These are phyloP conservation scores for Backusella mclennaniae DNA, from an alignment of 192 early-diverging fungal species.

Conservation along the genomic window DNA sequence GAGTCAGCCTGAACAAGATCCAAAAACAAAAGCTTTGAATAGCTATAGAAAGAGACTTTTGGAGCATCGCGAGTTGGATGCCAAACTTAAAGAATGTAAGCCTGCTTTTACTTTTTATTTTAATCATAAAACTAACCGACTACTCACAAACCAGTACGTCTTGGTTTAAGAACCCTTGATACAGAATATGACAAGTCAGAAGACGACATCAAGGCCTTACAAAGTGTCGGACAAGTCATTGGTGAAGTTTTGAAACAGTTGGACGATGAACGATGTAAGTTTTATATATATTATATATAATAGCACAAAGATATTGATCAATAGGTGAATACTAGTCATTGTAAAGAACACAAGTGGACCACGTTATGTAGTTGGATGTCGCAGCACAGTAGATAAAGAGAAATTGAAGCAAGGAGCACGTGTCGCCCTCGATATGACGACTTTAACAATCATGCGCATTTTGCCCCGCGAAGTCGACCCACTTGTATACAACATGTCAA, in stretches of 20 bases:
- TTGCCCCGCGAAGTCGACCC: conserved; percentile 98
- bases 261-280: conserved; percentile 92
- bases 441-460: conserved; percentile 99
- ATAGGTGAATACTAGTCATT: conserved; percentile 61
- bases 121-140: neutral
- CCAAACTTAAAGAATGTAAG: conserved; percentile 92
- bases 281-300: too few relatives aligned
- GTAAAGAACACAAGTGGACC: conserved; percentile 97
- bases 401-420: conserved; percentile 96
- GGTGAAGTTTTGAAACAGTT: conserved; percentile 98
- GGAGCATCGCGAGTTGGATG: conserved; percentile 94
- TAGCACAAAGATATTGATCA: too few relatives aligned
- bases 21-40: conserved; percentile 75
- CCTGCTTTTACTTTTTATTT: neutral
- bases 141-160: conserved; percentile 52
- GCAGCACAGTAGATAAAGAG: conserved; percentile 91
- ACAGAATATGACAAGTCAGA: conserved; percentile 94
- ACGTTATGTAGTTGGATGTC: conserved; percentile 97
- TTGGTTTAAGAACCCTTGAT: conserved; percentile 83
- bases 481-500: conserved; percentile 99
- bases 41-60: conserved; percentile 87
- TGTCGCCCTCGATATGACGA: conserved; percentile 99
- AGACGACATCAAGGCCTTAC: conserved; percentile 96
- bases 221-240: conserved; percentile 99
- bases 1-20: conserved; percentile 46